A percentile compares a stretch with the other conserved stretches of the same genome.
These are phyloP conservation scores for Eutypa lata DNA, from an alignment of 2,329 filamentous ascomycete species.

Conservation along the genomic window DNA sequence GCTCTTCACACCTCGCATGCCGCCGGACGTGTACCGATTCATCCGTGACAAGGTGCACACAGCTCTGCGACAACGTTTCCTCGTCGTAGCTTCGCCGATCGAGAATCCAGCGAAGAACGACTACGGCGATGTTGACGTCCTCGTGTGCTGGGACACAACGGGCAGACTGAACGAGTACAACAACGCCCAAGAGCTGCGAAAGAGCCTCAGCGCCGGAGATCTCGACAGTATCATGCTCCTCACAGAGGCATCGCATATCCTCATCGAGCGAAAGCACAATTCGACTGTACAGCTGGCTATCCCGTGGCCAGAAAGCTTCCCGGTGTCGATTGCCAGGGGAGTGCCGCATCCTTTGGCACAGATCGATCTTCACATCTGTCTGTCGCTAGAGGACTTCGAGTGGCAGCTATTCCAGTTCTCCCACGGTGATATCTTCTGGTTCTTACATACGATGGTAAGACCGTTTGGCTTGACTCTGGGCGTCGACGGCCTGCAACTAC, in stretches of 20 bases:
- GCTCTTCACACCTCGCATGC: slow-evolving; percentile 3
- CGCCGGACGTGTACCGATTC: not conserved
- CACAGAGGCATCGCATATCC: not conserved
- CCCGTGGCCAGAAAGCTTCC: not conserved
- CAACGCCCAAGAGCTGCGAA: not conserved
- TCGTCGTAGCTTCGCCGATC: slow-evolving; percentile 2
- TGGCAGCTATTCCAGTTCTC: not conserved
- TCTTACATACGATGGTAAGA: not conserved
- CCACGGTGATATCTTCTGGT: not conserved
- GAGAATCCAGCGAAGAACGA: slow-evolving; percentile 1
- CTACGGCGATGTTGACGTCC: slow-evolving; percentile 3
- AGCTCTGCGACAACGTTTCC: slow-evolving; percentile 1
- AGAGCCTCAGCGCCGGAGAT: not conserved
- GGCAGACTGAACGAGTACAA: not conserved
- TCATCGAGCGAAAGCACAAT: not conserved
- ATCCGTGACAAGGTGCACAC: not conserved
- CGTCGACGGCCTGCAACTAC: not conserved
- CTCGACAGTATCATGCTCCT: slow-evolving; percentile 1
- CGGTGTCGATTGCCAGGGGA: too few species aligned
- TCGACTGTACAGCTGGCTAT: not conserved
- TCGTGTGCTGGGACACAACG: slow-evolving; percentile 1
- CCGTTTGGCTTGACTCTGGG: not conserved
- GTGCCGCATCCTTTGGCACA: not conserved
- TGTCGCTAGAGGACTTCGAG: not conserved
- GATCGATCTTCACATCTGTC: not conserved